Conservation (phyloP, 495 filamentous ascomycete species). For the Hypoxylon fragiforme region DNA sequence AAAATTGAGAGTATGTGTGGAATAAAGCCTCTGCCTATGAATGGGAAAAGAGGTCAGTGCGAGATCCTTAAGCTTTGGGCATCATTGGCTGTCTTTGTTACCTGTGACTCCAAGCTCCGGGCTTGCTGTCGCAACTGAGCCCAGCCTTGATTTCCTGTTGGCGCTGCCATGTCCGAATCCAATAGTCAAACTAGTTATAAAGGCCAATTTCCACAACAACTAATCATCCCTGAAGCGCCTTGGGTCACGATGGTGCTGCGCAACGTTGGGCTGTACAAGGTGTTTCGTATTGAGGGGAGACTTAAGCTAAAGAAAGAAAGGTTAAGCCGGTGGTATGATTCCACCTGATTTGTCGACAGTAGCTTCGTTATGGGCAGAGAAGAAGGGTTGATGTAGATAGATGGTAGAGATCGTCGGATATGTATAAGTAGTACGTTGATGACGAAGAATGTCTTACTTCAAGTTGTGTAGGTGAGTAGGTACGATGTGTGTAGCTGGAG, state of each 20-base stretch:
- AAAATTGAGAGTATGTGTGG: slow-evolving; percentile 93
- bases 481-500: not conserved
- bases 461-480: not conserved
- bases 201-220: not conserved
- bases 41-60: slow-evolving; percentile 6
- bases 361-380: not conserved
- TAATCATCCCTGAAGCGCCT: slow-evolving; percentile 7
- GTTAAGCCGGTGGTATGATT: not conserved
- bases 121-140: slow-evolving; percentile 94
- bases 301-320: not conserved
- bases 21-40: slow-evolving; percentile 86
- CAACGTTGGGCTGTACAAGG: slow-evolving; percentile 5
- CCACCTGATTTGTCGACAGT: not conserved
- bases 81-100: slow-evolving; percentile 44
- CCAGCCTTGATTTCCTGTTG: slow-evolving; percentile 81
- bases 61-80: not conserved
- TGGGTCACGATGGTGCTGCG: slow-evolving; percentile 3
- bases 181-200: slow-evolving; percentile 3
- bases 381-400: too few relatives aligned
- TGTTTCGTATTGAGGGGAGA: slow-evolving; percentile 5
- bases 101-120: slow-evolving; percentile 87
- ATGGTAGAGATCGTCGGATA: not conserved
- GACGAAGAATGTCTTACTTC: slow-evolving; percentile 4
- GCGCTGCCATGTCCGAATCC: slow-evolving; percentile 62
- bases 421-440: slow-evolving; percentile 7